Conservation (phyloP, 164 flowering plant genomes). For the Tetrastigma voinierianum region DNA sequence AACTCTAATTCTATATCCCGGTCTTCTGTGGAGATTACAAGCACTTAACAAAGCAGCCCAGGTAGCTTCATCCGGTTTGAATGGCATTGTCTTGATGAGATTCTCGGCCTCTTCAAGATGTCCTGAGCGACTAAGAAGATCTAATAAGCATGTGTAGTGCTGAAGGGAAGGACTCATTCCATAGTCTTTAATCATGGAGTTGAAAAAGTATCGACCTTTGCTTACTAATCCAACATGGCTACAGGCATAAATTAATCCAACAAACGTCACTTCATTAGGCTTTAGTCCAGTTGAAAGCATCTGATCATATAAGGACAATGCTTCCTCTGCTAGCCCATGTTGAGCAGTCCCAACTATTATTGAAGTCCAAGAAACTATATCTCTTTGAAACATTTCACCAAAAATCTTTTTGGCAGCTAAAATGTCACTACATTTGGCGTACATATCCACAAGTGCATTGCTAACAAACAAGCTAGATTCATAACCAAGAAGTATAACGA, state of each 20-base stretch:
- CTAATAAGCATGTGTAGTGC: conserved; percentile 82
- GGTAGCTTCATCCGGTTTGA: conserved; percentile 76
- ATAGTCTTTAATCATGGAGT: conserved; percentile 56
- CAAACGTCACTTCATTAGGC: conserved; percentile 86
- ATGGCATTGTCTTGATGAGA: conserved; percentile 63
- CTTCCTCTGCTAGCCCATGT: conserved; percentile 75
- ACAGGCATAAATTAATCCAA: conserved; percentile 79
- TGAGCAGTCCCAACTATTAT: conserved; percentile 86
- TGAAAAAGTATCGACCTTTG: conserved; percentile 60
- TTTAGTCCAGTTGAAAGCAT: conserved; percentile 57
- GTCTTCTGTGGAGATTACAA: conserved; percentile 55
- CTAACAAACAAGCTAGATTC: conserved; percentile 56
- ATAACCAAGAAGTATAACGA: conserved; percentile 61
- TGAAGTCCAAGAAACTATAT: conserved; percentile 88
- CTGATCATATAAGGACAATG: conserved; percentile 57
- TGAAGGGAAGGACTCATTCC: conserved; percentile 66
- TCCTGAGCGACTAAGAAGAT: conserved; percentile 79
- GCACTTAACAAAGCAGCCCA: conserved; percentile 87
- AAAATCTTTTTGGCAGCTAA: conserved; percentile 52
- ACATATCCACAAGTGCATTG: conserved; percentile 84
- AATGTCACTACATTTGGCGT: conserved; percentile 82
- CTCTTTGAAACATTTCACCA: conserved; percentile 33
- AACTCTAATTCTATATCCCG: conserved; percentile 51
- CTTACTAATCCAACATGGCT: conserved; percentile 80
- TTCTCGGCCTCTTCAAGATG: conserved; percentile 66